A percentile compares a stretch with the other conserved stretches of the same genome.
These are phyloP conservation scores for Penicillium sp. DNA, from an alignment of 2,329 filamentous ascomycete species.

Conservation along the genomic window DNA sequence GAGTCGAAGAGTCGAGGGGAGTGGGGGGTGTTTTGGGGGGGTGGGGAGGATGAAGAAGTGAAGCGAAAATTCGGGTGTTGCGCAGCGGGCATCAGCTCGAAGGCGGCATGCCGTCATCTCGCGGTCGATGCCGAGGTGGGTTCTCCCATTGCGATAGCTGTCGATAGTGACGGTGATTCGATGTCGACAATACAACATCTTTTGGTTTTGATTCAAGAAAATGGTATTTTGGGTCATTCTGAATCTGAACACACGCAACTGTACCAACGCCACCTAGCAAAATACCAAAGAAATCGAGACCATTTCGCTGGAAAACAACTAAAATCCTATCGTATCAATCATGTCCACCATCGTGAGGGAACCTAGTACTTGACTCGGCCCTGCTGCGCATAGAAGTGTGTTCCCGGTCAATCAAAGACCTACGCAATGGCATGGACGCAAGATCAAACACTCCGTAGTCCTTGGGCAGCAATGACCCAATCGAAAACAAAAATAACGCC, in stretches of 20 bases:
- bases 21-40: conserved; percentile 23
- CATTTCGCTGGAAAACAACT: conserved; percentile 3
- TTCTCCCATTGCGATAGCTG: no score
- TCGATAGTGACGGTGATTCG: no score
- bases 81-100: conserved; percentile 14
- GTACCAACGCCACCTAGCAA: neutral
- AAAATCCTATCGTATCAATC: conserved; percentile 6
- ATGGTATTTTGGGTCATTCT: neutral
- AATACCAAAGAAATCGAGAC: neutral
- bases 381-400: conserved; percentile 12
- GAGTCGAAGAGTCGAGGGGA: no score
- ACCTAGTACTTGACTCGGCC: no score
- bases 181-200: no score
- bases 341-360: conserved; percentile 5
- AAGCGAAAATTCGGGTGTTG: conserved; percentile 27
- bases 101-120: conserved; percentile 26
- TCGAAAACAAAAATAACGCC: conserved; percentile 13
- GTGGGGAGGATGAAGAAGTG: conserved; percentile 18
- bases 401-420: neutral
- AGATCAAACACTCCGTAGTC: neutral
- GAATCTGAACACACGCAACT: neutral
- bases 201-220: no score
- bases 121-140: conserved; percentile 4
- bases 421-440: conserved; percentile 3
- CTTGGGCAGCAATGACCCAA: neutral